phyloP scores from a whole-genome alignment of 805 yeast species.

The Cyberlindnera maclurae region DNA sequence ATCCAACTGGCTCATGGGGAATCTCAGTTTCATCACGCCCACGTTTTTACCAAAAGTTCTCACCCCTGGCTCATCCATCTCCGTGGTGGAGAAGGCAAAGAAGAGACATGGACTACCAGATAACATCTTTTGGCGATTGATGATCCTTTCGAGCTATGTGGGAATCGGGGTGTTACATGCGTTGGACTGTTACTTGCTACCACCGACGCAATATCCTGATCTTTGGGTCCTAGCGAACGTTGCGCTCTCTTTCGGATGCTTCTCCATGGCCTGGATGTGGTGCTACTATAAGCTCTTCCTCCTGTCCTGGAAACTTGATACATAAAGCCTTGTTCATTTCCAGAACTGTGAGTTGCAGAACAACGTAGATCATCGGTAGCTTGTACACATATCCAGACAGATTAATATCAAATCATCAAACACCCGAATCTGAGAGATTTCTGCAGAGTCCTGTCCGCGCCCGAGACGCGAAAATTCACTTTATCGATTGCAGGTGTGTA shows the following conservation, averaged over 20 bases:
- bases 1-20: constrained; percentile 77
- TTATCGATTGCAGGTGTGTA: too few species aligned
- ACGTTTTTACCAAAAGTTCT: constrained; percentile 31
- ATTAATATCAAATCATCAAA: too few species aligned
- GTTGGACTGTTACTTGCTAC: constrained; percentile 40
- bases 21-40: constrained; percentile 46
- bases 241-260: constrained; percentile 67
- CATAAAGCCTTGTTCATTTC: too few species aligned
- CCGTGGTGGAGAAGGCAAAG: constrained; percentile 25
- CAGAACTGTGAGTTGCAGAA: too few species aligned
- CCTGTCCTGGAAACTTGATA: constrained; percentile 23
- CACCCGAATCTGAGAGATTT: too few species aligned
- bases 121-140: constrained; percentile 39
- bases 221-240: constrained; percentile 78
- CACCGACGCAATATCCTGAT: constrained; percentile 70
- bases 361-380: too few species aligned
- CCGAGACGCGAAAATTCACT: too few species aligned
- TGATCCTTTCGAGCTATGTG: constrained; percentile 46
- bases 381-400: too few species aligned
- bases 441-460: too few species aligned
- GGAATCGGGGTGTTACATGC: constrained; percentile 45
- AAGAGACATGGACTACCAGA: constrained; percentile 43
- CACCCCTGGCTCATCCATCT: constrained; percentile 39
- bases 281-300: constrained; percentile 44
- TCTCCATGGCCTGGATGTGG: constrained; percentile 79